Conservation (phyloP, 257 asterid species). For the Solanum okadae region DNA sequence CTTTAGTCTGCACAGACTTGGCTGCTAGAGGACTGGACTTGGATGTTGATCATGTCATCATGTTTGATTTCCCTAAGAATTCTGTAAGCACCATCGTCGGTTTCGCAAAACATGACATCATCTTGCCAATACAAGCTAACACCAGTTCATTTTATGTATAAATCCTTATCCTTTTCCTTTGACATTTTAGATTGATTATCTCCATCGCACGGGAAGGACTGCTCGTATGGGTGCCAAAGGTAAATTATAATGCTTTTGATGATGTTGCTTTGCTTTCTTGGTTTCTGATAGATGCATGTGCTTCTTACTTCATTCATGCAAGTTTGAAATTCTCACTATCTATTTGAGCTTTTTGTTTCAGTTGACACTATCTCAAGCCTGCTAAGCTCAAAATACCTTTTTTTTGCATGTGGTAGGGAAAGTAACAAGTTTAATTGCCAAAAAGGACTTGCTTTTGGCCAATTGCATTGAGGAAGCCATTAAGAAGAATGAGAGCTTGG, state of each 20-base stretch:
- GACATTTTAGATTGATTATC: slow-evolving; percentile 70
- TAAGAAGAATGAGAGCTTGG: slow-evolving; percentile 83
- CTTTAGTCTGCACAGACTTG: slow-evolving; percentile 95
- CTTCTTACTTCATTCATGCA: neutral
- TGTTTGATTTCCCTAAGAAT: slow-evolving; percentile 91
- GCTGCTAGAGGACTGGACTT: slow-evolving; percentile 99
- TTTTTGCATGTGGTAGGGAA: slow-evolving; percentile 43
- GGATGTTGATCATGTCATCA: slow-evolving; percentile 96
- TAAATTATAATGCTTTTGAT: slow-evolving; percentile 4
- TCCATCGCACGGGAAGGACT: slow-evolving; percentile 98
- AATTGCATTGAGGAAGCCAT: slow-evolving; percentile 77
- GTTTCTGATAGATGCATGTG: neutral
- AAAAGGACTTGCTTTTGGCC: slow-evolving; percentile 54
- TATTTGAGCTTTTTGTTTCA: neutral
- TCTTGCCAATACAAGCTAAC: neutral
- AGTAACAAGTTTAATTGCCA: slow-evolving; percentile 86
- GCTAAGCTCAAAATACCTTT: neutral
- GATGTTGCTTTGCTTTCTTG: neutral
- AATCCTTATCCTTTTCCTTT: neutral
- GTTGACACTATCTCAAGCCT: neutral
- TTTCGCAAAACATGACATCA: neutral
- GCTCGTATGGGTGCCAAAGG: slow-evolving; percentile 99
- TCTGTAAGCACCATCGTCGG: slow-evolving; percentile 50
- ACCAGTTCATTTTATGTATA: neutral
- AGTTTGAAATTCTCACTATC: neutral